Evolutionary conservation across 1,284 basidiomycete genomes (phyloP).

Genomic region (Mycena sp.): DNA sequence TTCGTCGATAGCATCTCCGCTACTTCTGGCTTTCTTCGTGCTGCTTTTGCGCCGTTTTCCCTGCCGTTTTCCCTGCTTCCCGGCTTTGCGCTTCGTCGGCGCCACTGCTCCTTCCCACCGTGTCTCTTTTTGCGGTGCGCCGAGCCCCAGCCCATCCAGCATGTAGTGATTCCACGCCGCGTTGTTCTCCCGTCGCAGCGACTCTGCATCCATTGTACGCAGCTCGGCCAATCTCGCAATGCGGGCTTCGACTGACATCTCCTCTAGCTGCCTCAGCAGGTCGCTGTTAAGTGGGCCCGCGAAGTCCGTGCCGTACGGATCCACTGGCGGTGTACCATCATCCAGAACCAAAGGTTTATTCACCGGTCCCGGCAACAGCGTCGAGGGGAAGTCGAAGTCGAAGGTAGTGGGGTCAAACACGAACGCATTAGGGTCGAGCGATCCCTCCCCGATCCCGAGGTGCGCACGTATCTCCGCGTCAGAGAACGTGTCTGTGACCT

Average conservation of each 20-base stretch:
- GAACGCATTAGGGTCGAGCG: too few species aligned
- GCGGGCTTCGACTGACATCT: not conserved
- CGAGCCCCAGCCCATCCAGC: constrained; percentile 5
- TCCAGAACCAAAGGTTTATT: too few species aligned
- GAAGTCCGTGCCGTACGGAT: not conserved
- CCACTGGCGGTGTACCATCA: not conserved
- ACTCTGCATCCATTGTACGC: not conserved
- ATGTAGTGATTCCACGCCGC: not conserved
- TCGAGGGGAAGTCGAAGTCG: too few species aligned
- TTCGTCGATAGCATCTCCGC: not conserved
- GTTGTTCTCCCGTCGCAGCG: not conserved
- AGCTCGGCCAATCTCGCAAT: not conserved
- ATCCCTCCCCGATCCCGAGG: too few species aligned
- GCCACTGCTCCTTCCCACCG: constrained; percentile 8
- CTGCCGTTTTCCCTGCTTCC: not conserved
- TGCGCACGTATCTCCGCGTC: too few species aligned
- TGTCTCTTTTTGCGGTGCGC: constrained; percentile 14
- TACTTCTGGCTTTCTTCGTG: not conserved
- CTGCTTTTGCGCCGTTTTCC: not conserved
- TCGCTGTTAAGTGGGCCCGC: not conserved
- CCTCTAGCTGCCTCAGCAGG: not conserved
- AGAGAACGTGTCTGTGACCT: too few species aligned
- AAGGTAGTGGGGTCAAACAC: too few species aligned
- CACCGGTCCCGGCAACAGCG: too few species aligned
- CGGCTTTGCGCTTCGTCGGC: not conserved